phyloP scores from a whole-genome alignment of 768 basidiomycete genomes.

The Cystofilobasidium ferigula region DNA sequence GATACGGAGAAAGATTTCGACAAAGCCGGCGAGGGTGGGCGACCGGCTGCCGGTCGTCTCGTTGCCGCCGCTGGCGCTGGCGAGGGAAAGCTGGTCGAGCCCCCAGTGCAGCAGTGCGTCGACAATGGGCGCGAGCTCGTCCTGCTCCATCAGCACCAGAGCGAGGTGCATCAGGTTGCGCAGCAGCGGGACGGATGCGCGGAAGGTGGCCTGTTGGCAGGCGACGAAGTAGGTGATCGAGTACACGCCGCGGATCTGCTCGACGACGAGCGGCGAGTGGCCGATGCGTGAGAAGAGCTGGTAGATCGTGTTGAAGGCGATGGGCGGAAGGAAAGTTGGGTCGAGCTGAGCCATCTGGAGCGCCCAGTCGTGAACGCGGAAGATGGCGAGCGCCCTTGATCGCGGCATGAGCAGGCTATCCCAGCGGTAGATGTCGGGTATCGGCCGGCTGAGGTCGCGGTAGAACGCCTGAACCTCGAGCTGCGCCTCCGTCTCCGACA shows the following conservation, averaged over 20 bases:
- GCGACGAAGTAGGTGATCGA: conserved; percentile 65
- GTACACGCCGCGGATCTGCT: conserved; percentile 65
- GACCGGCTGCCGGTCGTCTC: too few species aligned
- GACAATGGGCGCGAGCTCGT: conserved; percentile 55
- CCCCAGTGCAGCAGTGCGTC: conserved; percentile 74
- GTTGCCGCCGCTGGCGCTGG: neutral
- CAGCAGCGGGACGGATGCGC: conserved; percentile 49
- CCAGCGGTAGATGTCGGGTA: neutral
- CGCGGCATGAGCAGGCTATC: conserved; percentile 15
- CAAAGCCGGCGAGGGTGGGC: neutral
- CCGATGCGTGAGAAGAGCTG: conserved; percentile 59
- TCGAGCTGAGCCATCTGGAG: conserved; percentile 8
- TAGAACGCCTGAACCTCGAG: neutral
- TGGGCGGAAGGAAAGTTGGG: conserved; percentile 27
- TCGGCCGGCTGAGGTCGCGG: neutral
- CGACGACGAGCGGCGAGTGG: conserved; percentile 61
- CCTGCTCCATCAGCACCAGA: conserved; percentile 53
- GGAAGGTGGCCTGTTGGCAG: conserved; percentile 48
- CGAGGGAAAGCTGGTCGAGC: conserved; percentile 39
- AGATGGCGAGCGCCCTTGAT: neutral
- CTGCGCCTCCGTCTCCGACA: neutral
- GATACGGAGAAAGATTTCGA: conserved; percentile 15
- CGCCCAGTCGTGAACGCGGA: conserved; percentile 52
- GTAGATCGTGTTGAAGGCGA: conserved; percentile 66
- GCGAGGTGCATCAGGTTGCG: conserved; percentile 59